Conservation (phyloP, 768 basidiomycete genomes). For the Naematelia aurantialba region DNA sequence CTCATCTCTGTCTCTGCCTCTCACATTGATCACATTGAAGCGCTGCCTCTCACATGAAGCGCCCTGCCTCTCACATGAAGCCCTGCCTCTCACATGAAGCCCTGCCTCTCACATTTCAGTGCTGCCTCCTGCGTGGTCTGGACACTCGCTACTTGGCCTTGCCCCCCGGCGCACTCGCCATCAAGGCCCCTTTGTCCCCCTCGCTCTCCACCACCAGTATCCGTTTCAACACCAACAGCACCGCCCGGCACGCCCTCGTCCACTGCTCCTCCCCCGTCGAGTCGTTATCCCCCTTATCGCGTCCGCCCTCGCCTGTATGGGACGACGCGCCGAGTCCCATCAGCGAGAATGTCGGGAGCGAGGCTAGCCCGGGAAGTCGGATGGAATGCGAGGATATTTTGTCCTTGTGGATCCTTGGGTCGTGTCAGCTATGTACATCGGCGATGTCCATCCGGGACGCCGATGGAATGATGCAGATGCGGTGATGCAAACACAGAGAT, state of each 20-base stretch:
- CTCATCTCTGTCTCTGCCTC: too few relatives aligned
- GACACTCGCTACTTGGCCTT: background rate
- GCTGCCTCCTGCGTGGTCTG: background rate
- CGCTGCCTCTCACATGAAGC: too few relatives aligned
- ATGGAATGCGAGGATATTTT: conserved; percentile 94
- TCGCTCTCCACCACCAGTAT: conserved; percentile 49
- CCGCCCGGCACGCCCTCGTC: conserved; percentile 89
- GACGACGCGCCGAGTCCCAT: conserved; percentile 8
- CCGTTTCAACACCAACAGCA: conserved; percentile 56
- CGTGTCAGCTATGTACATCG: background rate
- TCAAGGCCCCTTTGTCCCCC: conserved; percentile 25
- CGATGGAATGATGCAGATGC: too few relatives aligned
- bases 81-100: too few relatives aligned
- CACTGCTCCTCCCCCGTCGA: conserved; percentile 77
- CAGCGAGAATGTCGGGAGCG: conserved; percentile 18
- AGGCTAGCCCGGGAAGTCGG: conserved; percentile 76
- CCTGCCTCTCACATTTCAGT: too few relatives aligned
- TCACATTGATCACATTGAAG: too few relatives aligned
- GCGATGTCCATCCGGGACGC: background rate
- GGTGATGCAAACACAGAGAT: too few relatives aligned
- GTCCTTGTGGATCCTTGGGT: conserved; percentile 75
- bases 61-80: too few relatives aligned
- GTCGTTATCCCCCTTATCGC: conserved; percentile 6
- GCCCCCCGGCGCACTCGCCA: conserved; percentile 3
- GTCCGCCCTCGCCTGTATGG: background rate